Conservation (phyloP, 75 land plant genomes). For the Pinus albicaulis region DNA sequence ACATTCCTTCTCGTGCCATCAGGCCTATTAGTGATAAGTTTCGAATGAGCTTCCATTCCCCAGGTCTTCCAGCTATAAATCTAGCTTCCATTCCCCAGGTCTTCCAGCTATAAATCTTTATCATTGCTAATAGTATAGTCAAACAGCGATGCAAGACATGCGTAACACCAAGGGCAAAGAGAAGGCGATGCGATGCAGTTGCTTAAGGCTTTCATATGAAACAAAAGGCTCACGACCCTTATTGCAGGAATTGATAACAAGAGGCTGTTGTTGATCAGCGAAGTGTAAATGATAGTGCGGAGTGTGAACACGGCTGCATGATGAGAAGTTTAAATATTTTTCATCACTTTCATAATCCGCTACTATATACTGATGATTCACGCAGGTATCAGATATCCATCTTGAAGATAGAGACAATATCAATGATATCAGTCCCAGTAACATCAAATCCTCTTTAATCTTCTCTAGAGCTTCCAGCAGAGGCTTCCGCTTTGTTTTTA, state of each 20-base stretch:
- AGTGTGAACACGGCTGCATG: not conserved
- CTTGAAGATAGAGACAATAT: conserved; percentile 60
- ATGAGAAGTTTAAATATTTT: conserved; percentile 1
- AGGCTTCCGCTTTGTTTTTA: conserved; percentile 69
- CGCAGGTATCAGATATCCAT: conserved; percentile 63
- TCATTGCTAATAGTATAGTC: conserved; percentile 61
- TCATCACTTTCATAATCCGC: conserved; percentile 20
- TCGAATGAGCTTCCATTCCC: conserved; percentile 49
- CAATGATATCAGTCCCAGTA: conserved; percentile 86
- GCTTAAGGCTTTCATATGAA: conserved; percentile 66
- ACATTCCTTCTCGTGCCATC: no score
- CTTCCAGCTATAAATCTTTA: no score
- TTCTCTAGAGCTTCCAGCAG: conserved; percentile 61
- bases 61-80: conserved; percentile 91
- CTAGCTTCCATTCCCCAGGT: no score
- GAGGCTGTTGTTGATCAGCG: not conserved
- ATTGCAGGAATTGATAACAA: not conserved
- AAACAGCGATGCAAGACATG: conserved; percentile 71
- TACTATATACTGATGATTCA: conserved; percentile 57
- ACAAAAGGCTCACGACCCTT: conserved; percentile 76
- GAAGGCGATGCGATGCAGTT: conserved; percentile 69
- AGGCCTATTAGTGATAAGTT: conserved; percentile 25
- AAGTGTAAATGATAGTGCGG: not conserved
- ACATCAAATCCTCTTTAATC: conserved; percentile 86
- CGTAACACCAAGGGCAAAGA: conserved; percentile 74